These are phyloP conservation scores for Chalara sp. DNA, from an alignment of 2,329 filamentous ascomycete species.

Conservation along the genomic window DNA sequence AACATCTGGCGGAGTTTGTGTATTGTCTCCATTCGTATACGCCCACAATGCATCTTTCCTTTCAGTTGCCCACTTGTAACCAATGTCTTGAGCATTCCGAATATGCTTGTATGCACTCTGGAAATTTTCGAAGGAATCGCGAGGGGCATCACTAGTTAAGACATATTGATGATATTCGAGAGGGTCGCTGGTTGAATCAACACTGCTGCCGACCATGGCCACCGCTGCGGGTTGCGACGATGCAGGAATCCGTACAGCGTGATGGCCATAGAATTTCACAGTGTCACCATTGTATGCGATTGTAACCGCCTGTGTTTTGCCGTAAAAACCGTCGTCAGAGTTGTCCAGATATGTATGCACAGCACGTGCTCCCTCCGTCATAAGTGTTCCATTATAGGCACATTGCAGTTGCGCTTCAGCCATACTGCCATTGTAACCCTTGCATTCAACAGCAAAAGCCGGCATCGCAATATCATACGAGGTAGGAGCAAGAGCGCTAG, in stretches of 20 bases:
- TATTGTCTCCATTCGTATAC: no score
- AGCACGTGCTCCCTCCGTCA: constrained; percentile 13
- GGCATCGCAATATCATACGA: constrained; percentile 1
- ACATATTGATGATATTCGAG: constrained; percentile 2
- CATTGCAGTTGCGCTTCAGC: neutral
- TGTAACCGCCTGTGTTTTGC: constrained; percentile 12
- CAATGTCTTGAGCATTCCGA: constrained; percentile 10
- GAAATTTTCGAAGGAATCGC: constrained; percentile 4
- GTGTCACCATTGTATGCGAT: constrained; percentile 7
- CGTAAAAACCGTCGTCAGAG: constrained; percentile 8
- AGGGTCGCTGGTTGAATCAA: neutral
- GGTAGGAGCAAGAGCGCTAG: neutral
- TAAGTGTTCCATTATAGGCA: constrained; percentile 13
- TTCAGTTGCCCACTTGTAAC: constrained; percentile 8
- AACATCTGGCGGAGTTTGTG: neutral
- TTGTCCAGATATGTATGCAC: constrained; percentile 10
- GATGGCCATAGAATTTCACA: constrained; percentile 12
- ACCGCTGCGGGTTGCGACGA: no score
- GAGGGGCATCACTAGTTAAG: constrained; percentile 1
- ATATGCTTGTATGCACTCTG: constrained; percentile 7
- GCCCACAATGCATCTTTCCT: neutral
- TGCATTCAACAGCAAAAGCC: constrained; percentile 13
- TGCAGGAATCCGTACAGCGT: neutral
- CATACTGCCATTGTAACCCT: constrained; percentile 4
- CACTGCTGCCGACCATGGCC: no score